phyloP scores from a whole-genome alignment of 257 asterid genomes.

The Nicotiana knightiana region DNA sequence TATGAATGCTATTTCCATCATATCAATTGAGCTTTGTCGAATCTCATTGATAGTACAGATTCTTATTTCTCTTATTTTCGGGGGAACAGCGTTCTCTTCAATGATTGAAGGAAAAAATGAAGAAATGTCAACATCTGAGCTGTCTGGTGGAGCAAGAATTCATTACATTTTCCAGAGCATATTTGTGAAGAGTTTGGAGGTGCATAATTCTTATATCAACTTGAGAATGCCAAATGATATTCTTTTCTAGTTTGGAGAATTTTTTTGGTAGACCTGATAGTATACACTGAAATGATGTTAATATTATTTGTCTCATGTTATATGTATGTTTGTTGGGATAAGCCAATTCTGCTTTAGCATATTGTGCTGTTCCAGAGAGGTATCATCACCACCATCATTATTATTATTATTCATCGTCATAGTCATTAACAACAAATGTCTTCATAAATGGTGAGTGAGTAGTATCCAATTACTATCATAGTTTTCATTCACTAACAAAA shows the following conservation, averaged over 20 bases:
- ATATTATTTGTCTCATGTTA: neutral
- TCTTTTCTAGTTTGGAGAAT: neutral
- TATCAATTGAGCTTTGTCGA: neutral
- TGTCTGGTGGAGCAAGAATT: constrained; percentile 97
- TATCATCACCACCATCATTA: no score
- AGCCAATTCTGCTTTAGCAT: neutral
- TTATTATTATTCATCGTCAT: no score
- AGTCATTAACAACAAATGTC: neutral
- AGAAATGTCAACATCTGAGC: constrained; percentile 89
- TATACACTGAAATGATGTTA: neutral
- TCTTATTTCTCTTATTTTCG: neutral
- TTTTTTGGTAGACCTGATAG: neutral
- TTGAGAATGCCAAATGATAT: neutral
- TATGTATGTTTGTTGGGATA: neutral
- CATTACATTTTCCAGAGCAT: constrained; percentile 93
- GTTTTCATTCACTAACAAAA: neutral
- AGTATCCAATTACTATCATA: neutral
- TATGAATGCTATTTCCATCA: neutral
- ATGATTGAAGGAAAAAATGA: constrained; percentile 91
- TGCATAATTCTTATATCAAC: constrained; percentile 17
- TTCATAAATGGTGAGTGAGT: neutral
- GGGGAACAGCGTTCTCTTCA: constrained; percentile 70
- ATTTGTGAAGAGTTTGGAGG: constrained; percentile 92
- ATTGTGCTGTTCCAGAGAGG: neutral
- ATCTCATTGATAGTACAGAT: neutral